Evolutionary conservation across 1,284 basidiomycete species (phyloP).

Genomic region (Ganoderma sinense): DNA sequence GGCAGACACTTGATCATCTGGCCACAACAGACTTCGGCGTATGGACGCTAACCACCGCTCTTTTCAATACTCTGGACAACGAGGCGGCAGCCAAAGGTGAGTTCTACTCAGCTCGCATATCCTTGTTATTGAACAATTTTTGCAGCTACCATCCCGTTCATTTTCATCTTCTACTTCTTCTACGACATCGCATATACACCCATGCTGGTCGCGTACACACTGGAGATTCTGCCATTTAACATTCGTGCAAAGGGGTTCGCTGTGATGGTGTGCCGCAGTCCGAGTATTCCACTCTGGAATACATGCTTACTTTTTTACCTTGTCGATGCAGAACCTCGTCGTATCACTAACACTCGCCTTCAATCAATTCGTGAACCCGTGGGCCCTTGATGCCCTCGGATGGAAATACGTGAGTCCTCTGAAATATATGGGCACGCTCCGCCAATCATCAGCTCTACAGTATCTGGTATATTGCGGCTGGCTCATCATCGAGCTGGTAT

Average conservation of each 20-base stretch:
- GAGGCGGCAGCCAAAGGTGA: slow-evolving; percentile 61
- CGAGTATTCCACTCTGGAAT: not conserved
- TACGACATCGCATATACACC: slow-evolving; percentile 75
- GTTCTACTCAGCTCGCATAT: not conserved
- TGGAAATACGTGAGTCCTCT: slow-evolving; percentile 64
- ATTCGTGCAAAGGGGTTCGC: slow-evolving; percentile 76
- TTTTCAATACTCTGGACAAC: slow-evolving; percentile 57
- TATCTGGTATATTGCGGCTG: slow-evolving; percentile 70
- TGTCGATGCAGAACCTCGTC: slow-evolving; percentile 55
- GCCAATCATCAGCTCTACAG: slow-evolving; percentile 29
- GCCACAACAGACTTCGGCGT: slow-evolving; percentile 53
- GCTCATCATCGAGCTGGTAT: slow-evolving; percentile 65
- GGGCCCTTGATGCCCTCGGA: slow-evolving; percentile 68
- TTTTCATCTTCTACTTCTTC: slow-evolving; percentile 75
- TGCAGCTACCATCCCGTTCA: slow-evolving; percentile 70
- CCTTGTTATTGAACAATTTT: not conserved
- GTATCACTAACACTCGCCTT: slow-evolving; percentile 66
- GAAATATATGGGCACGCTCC: slow-evolving; percentile 14
- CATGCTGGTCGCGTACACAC: slow-evolving; percentile 67
- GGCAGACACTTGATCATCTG: not conserved
- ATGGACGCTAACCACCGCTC: slow-evolving; percentile 67
- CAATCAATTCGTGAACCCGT: slow-evolving; percentile 80
- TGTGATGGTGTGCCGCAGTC: slow-evolving; percentile 55
- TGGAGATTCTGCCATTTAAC: slow-evolving; percentile 74
- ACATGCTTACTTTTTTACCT: slow-evolving; percentile 1